Evolutionary conservation across 345 rosid genomes (phyloP).

Genomic region (Eucalyptus marginata): DNA sequence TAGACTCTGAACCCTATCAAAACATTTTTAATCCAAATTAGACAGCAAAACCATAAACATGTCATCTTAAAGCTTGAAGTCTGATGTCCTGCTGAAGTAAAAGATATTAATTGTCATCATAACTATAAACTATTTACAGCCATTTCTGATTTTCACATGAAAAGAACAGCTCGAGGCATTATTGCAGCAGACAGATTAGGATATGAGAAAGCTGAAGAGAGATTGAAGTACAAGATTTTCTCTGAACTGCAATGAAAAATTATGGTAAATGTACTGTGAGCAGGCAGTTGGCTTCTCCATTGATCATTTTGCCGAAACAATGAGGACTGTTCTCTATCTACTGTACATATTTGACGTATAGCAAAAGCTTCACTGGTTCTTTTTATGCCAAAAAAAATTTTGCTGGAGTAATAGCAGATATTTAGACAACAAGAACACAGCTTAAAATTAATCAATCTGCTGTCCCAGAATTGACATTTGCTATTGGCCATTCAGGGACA

Average conservation of each 20-base stretch:
- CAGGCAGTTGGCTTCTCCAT: neutral
- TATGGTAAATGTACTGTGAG: neutral
- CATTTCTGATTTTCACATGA: neutral
- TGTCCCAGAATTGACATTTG: neutral
- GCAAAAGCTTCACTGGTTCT: neutral
- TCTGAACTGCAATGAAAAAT: neutral
- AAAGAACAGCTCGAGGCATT: neutral
- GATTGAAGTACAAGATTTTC: neutral
- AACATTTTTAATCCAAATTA: neutral
- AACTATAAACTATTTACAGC: neutral
- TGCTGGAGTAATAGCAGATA: neutral
- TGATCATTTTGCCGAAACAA: neutral
- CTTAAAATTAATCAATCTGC: neutral
- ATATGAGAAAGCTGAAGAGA: neutral
- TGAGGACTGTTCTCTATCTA: neutral
- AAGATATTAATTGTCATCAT: neutral
- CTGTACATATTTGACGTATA: neutral
- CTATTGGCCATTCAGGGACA: neutral
- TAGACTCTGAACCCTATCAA: constrained; percentile 43
- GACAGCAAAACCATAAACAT: neutral
- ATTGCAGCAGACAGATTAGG: neutral
- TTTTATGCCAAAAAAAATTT: neutral
- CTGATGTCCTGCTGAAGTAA: neutral
- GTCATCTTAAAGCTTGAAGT: neutral
- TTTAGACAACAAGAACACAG: neutral